Conservation (phyloP, 2,329 filamentous ascomycete species). For the Aspergillus aculeatus region DNA sequence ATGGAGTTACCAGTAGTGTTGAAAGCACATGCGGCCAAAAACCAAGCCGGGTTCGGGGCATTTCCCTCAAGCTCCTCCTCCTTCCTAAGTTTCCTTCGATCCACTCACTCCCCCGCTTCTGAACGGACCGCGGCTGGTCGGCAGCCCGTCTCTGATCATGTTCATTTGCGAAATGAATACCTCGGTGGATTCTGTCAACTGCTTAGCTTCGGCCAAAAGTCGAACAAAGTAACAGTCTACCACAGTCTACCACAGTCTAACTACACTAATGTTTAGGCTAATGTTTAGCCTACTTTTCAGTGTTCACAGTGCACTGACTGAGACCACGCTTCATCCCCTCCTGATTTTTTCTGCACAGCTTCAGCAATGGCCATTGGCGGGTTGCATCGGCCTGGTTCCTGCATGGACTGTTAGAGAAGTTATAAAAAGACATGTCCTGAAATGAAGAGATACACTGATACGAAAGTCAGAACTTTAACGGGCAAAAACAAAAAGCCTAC, state of each 20-base stretch:
- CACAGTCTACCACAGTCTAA: too few relatives aligned
- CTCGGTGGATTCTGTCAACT: too few relatives aligned
- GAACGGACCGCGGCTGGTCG: not conserved
- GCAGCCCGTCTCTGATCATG: too few relatives aligned
- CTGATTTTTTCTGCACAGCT: not conserved
- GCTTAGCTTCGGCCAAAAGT: too few relatives aligned
- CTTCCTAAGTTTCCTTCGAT: too few relatives aligned
- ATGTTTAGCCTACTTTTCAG: too few relatives aligned
- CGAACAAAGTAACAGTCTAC: too few relatives aligned
- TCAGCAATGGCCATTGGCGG: not conserved
- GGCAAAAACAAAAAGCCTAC: not conserved
- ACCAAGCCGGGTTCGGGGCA: not conserved
- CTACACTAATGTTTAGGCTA: too few relatives aligned
- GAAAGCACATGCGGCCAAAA: not conserved
- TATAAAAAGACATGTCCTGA: not conserved
- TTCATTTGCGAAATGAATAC: too few relatives aligned
- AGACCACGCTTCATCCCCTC: too few relatives aligned
- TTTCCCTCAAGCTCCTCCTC: not conserved
- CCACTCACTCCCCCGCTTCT: not conserved
- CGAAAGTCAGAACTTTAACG: not conserved
- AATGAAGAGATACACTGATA: not conserved
- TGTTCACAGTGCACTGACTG: too few relatives aligned
- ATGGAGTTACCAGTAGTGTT: not conserved
- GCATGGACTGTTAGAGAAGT: not conserved
- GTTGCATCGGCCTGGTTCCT: not conserved